These are phyloP conservation scores for Exutisphaerella laricina DNA, from an alignment of 2,329 filamentous ascomycete species.

Conservation along the genomic window DNA sequence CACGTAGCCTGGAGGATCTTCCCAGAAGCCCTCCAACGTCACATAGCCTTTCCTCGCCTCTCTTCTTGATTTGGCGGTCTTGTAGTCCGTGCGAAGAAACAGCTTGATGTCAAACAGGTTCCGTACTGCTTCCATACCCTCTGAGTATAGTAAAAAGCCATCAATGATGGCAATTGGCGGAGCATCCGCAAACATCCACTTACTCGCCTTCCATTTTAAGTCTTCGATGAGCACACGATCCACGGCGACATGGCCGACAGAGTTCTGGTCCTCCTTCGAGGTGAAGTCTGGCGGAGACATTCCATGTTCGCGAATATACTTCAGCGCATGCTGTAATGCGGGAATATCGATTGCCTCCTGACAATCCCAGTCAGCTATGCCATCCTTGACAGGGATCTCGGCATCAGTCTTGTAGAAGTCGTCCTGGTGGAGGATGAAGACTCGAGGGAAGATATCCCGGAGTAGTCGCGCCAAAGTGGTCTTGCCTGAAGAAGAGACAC, in stretches of 20 bases:
- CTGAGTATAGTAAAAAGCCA: constrained; percentile 78
- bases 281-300: constrained; percentile 49
- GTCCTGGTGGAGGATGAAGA: constrained; percentile 87
- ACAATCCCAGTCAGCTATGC: constrained; percentile 87
- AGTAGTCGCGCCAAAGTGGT: constrained; percentile 85
- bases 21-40: constrained; percentile 82
- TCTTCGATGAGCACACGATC: constrained; percentile 26
- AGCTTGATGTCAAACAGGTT: constrained; percentile 66
- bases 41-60: constrained; percentile 70
- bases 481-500: constrained; percentile 89
- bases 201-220: constrained; percentile 27
- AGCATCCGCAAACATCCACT: constrained; percentile 26
- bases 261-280: constrained; percentile 57
- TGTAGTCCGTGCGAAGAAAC: constrained; percentile 67
- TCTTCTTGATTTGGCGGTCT: constrained; percentile 57
- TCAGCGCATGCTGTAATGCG: constrained; percentile 60
- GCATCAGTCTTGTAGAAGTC: constrained; percentile 86
- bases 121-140: constrained; percentile 49
- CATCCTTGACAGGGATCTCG: constrained; percentile 51
- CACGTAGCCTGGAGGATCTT: constrained; percentile 88
- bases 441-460: constrained; percentile 65
- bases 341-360: constrained; percentile 68
- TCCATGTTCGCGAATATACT: constrained; percentile 65
- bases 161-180: constrained; percentile 66
- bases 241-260: constrained; percentile 41